Base-by-base conservation (phyloP, 2,329 filamentous ascomycete species). In the Penicillium decumbens region DNA sequence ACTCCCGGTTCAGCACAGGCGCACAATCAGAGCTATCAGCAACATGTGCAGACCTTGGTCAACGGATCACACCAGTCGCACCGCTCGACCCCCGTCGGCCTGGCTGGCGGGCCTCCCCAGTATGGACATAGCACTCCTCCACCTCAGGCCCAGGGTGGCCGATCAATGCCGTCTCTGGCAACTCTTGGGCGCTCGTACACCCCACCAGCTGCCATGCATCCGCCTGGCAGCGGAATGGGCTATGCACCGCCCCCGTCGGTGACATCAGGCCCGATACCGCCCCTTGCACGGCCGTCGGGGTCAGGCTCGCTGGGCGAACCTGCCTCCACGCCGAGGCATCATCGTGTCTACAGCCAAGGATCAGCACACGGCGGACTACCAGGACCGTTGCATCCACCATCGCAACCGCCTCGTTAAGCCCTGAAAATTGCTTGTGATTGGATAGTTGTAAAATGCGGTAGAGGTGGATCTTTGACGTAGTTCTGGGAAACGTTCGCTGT, bases 271-370 rank as follows among this genome's bases (percentile, higher is more conserved):
- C 43, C 61, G 3, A 57, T 66, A 24, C 64, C 61, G 33, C 47
- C 60, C 23, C 58, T 65, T 23, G 54, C 61, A 49, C 63, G 67
- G 37, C 58, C 64, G 13, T 43, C 60, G 2, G 63, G 54, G 13
- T 51, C 61, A 25, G 64, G 60, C 10, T 49, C 55, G 9, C 50
- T 65, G 33, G 53, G 50, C 9, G 65, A 67, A 12, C 38, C 53
- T 33, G 43, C 55, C 1, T 51, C 63, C 18, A 56, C 60, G 9
- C 54, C 62, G 6, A 57, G 57, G 10, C 69, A 71, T 51, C 66
- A 71, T 45, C 65, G 68, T 15, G 68, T 65, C 6, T 71, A 70
- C 55, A 71, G 69, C 37, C 68, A 71, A 47, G 65, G 68, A 8
- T 68, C 66, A 2, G 57, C 59, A 46, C 48, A 61, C 23, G 63